Conservation (phyloP, 768 basidiomycete genomes). For the Pholiota conissans region DNA sequence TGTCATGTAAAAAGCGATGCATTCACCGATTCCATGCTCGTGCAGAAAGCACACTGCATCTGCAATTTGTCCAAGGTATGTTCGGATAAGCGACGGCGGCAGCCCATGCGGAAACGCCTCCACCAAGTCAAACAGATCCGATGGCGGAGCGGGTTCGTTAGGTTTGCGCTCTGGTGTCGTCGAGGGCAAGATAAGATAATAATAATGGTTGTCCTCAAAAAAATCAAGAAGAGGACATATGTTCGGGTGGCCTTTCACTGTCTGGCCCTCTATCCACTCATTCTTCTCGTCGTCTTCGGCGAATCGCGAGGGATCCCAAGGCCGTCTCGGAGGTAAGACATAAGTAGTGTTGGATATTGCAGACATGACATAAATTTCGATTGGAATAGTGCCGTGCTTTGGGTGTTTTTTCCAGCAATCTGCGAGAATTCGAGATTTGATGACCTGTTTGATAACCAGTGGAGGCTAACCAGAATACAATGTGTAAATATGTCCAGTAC, state of each 20-base stretch:
- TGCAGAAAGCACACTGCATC: constrained; percentile 91
- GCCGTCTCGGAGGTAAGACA: constrained; percentile 71
- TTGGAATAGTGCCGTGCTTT: constrained; percentile 92
- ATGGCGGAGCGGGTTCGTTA: constrained; percentile 55
- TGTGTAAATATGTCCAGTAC: constrained; percentile 21
- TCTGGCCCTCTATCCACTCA: constrained; percentile 68
- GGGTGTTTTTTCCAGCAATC: constrained; percentile 99
- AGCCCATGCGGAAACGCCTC: constrained; percentile 88
- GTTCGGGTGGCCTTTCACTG: constrained; percentile 89
- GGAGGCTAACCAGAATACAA: constrained; percentile 57
- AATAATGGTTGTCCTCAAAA: constrained; percentile 95
- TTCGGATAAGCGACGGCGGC: constrained; percentile 69
- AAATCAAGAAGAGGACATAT: constrained; percentile 95
- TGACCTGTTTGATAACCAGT: constrained; percentile 95
- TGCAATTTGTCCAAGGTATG: constrained; percentile 90
- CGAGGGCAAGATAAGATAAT: constrained; percentile 89
- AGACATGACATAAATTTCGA: constrained; percentile 96
- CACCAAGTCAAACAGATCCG: constrained; percentile 94
- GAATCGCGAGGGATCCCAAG: constrained; percentile 79
- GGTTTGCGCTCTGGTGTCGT: constrained; percentile 60
- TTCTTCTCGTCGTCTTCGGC: constrained; percentile 25
- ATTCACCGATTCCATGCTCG: constrained; percentile 83
- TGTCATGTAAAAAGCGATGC: background rate
- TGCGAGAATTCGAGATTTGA: constrained; percentile 96
- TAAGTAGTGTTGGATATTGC: constrained; percentile 82